A percentile compares a stretch with the other conserved stretches of the same genome.
Conservation (phyloP, 306 rosid species). For the Prunus salicina region DNA sequence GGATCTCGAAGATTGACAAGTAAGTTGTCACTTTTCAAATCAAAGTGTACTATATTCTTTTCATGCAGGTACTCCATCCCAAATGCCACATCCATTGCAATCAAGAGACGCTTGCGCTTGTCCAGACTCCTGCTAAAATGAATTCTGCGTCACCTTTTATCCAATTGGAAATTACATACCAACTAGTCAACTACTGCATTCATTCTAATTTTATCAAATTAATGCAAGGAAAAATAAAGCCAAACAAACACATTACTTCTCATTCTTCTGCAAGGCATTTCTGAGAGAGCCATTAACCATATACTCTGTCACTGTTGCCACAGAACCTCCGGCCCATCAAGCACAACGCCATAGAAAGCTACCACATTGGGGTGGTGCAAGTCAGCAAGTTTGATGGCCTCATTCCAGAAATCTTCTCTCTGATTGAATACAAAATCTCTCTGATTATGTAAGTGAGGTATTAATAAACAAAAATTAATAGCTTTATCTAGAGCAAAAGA, state of each 20-base stretch:
- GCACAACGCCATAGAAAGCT: constrained; percentile 91
- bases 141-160: constrained; percentile 12
- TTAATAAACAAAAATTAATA: not conserved
- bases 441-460: not conserved
- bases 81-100: constrained; percentile 95
- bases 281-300: constrained; percentile 94
- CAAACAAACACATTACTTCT: constrained; percentile 43
- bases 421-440: constrained; percentile 27
- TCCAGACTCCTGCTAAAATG: constrained; percentile 63
- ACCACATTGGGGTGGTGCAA: constrained; percentile 96
- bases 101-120: constrained; percentile 78
- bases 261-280: constrained; percentile 80
- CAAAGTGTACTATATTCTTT: constrained; percentile 92
- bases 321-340: constrained; percentile 86
- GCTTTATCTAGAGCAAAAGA: constrained; percentile 6
- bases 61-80: constrained; percentile 98
- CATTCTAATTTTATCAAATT: not conserved
- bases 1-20: constrained; percentile 94
- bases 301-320: constrained; percentile 93
- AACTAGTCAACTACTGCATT: not conserved
- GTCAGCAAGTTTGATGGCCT: constrained; percentile 93
- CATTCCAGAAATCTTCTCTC: constrained; percentile 97
- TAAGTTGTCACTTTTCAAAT: constrained; percentile 93
- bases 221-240: not conserved
- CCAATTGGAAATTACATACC: constrained; percentile 3